These are phyloP conservation scores for Ilyonectria sp. DNA, from an alignment of 2,329 filamentous ascomycete genomes.

Conservation along the genomic window DNA sequence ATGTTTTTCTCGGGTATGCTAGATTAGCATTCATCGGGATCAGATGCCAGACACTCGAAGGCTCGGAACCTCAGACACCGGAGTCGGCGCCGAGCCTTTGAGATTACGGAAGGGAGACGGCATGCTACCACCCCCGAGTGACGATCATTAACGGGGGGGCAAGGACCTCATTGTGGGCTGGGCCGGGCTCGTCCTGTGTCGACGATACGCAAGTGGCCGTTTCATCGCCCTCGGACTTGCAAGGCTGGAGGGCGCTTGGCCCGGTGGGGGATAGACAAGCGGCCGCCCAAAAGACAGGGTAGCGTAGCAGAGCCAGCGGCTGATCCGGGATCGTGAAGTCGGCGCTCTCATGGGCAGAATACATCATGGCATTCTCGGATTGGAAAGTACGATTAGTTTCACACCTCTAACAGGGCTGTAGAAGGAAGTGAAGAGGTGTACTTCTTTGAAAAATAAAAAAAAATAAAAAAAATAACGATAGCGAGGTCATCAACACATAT, in stretches of 20 bases:
- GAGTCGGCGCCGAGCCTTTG: conserved; percentile 28
- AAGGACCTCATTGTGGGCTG: conserved; percentile 20
- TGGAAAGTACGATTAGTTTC: conserved; percentile 23
- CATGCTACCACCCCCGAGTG: conserved; percentile 32
- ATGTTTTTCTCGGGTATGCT: conserved; percentile 26
- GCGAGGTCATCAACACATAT: conserved; percentile 6
- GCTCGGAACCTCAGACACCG: conserved; percentile 25
- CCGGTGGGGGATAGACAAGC: conserved; percentile 31
- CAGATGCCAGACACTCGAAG: conserved; percentile 24
- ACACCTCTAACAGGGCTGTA: conserved; percentile 6
- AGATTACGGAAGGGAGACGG: conserved; percentile 38
- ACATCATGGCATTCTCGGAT: neutral
- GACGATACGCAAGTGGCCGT: conserved; percentile 35
- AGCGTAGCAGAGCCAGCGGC: neutral
- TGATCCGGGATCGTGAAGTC: conserved; percentile 2
- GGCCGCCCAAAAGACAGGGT: conserved; percentile 27
- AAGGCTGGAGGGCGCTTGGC: conserved; percentile 32
- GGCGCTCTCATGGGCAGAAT: conserved; percentile 5
- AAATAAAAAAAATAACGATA: conserved; percentile 1
- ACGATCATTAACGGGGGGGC: conserved; percentile 30
- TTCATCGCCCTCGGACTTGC: conserved; percentile 36
- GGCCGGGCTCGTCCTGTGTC: conserved; percentile 15
- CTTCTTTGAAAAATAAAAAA: neutral
- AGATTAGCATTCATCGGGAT: conserved; percentile 30
- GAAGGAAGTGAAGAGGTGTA: neutral